phyloP scores from a whole-genome alignment of 2,329 filamentous ascomycete genomes.

The Pochonia chlamydosporia region DNA sequence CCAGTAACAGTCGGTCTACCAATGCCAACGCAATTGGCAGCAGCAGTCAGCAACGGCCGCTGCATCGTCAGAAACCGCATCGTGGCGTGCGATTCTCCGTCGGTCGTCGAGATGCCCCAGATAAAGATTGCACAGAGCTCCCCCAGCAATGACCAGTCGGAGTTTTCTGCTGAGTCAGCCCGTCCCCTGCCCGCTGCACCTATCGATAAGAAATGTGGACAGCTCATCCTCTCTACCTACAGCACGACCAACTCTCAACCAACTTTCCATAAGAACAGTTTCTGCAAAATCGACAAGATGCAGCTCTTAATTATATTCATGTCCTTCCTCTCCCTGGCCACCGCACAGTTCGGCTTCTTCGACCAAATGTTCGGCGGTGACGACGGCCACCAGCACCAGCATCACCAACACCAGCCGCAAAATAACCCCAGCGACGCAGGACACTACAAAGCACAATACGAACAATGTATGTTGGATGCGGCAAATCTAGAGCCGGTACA shows the following conservation, averaged over 20 bases:
- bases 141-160: conserved; percentile 5
- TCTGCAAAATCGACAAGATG: conserved; percentile 20
- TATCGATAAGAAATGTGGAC: conserved; percentile 17
- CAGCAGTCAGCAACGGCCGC: conserved; percentile 39
- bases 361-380: conserved; percentile 87
- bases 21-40: conserved; percentile 5
- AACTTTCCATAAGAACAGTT: background rate
- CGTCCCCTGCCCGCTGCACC: background rate
- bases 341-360: conserved; percentile 90
- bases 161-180: conserved; percentile 8
- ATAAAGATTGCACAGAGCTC: background rate
- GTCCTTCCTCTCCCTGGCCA: conserved; percentile 54
- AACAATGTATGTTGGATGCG: conserved; percentile 47
- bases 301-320: conserved; percentile 39
- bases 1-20: background rate
- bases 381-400: conserved; percentile 32
- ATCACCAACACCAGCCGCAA: conserved; percentile 51
- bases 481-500: too few relatives aligned
- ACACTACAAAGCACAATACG: conserved; percentile 70
- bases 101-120: background rate
- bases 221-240: conserved; percentile 10
- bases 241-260: background rate
- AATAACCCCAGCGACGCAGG: conserved; percentile 80
- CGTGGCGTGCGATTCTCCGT: conserved; percentile 11
- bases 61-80: conserved; percentile 44